phyloP scores from a whole-genome alignment of 768 basidiomycete species.

The Mycena vulgaris region DNA sequence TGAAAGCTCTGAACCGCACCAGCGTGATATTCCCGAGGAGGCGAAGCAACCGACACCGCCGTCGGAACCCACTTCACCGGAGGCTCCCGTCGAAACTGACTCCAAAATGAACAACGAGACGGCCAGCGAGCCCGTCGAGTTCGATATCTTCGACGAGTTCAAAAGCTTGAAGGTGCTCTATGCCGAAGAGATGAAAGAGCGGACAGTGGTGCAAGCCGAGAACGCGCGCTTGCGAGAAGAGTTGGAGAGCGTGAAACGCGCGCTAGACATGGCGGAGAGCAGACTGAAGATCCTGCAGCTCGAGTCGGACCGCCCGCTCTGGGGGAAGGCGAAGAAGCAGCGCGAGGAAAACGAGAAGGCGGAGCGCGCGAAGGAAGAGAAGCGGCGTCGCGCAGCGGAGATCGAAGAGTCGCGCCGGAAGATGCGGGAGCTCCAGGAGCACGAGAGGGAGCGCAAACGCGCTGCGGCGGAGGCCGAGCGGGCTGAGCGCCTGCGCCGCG shows the following conservation, averaged over 20 bases:
- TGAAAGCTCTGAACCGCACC: background rate
- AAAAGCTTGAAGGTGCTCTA: constrained; percentile 6
- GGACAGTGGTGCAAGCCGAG: constrained; percentile 13
- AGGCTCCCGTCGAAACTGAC: background rate
- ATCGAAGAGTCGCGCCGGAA: constrained; percentile 22
- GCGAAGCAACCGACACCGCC: background rate
- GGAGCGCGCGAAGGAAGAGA: constrained; percentile 19
- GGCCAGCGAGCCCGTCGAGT: background rate
- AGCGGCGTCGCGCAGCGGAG: constrained; percentile 16
- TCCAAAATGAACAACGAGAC: background rate
- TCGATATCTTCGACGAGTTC: background rate
- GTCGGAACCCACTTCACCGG: background rate
- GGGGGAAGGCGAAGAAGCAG: constrained; percentile 28
- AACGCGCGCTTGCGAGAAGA: constrained; percentile 5
- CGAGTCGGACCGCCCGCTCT: constrained; percentile 28
- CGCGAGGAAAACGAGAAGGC: constrained; percentile 21
- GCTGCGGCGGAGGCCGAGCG: constrained; percentile 7
- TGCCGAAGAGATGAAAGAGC: constrained; percentile 4
- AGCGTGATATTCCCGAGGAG: background rate
- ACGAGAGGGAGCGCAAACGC: constrained; percentile 17
- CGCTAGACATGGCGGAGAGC: constrained; percentile 26
- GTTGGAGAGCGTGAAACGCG: constrained; percentile 8
- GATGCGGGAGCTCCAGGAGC: constrained; percentile 28
- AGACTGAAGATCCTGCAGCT: constrained; percentile 35
- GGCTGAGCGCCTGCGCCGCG: constrained; percentile 13